Conservation (phyloP, 306 rosid species). For the Quercus agrifolia region DNA sequence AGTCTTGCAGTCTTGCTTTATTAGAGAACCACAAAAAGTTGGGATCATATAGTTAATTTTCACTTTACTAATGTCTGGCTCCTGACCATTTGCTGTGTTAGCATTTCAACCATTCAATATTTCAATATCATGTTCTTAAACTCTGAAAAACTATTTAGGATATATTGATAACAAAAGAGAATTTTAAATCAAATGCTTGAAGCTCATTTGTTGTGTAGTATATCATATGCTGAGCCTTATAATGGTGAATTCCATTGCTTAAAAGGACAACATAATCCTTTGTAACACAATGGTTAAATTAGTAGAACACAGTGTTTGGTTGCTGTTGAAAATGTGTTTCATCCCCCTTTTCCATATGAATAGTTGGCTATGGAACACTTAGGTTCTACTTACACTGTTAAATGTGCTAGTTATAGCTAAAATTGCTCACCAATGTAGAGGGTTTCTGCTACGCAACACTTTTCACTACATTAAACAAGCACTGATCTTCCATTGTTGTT, state of each 20-base stretch:
- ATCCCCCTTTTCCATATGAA: too few relatives aligned
- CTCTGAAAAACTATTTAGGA: neutral
- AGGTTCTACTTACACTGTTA: neutral
- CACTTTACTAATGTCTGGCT: neutral
- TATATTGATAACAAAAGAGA: neutral
- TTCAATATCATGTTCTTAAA: neutral
- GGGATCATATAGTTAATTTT: neutral
- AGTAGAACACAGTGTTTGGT: neutral
- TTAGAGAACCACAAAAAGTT: too few relatives aligned
- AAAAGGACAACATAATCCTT: neutral
- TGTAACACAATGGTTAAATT: neutral
- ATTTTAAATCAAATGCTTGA: too few relatives aligned
- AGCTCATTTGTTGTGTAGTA: too few relatives aligned
- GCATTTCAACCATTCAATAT: neutral
- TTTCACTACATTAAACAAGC: slow-evolving; percentile 9
- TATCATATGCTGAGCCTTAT: neutral
- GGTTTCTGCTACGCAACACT: slow-evolving; percentile 24
- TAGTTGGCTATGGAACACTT: too few relatives aligned
- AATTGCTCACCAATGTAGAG: slow-evolving; percentile 7
- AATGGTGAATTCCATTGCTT: neutral
- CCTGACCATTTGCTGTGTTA: neutral
- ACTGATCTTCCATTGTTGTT: slow-evolving; percentile 25
- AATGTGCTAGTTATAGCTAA: slow-evolving; percentile 18
- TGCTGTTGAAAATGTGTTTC: neutral
- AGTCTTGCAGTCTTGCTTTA: too few relatives aligned